These are phyloP conservation scores for Gossypium raimondii DNA, from an alignment of 345 rosid species.

Conservation along the genomic window DNA sequence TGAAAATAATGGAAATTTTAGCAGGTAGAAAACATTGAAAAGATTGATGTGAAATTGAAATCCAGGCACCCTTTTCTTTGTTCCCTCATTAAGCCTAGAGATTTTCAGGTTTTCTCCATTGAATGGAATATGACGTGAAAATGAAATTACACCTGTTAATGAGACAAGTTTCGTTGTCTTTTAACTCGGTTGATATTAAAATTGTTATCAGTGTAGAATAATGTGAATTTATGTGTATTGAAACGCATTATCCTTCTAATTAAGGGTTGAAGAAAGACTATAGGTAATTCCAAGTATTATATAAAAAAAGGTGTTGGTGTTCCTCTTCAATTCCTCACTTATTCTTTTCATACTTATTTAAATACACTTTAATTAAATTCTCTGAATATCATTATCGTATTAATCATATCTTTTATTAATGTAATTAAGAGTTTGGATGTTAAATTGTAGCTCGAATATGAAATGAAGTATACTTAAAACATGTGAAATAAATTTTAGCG, in stretches of 20 bases:
- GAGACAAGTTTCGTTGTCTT: not conserved
- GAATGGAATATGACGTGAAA: conserved; percentile 23
- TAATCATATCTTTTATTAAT: no score
- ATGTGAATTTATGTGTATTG: rapidly evolving
- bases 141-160: conserved; percentile 17
- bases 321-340: no score
- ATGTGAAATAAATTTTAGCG: no score
- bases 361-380: no score
- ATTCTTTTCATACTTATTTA: no score
- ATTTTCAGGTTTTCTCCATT: not conserved
- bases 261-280: rapidly evolving
- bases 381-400: no score
- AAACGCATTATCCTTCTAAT: rapidly evolving
- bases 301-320: no score
- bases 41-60: conserved; percentile 26
- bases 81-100: conserved; percentile 11
- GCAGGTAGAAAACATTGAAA: conserved; percentile 17
- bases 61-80: not conserved
- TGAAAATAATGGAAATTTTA: conserved; percentile 1
- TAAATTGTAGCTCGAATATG: no score
- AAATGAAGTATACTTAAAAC: no score
- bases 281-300: rapidly evolving
- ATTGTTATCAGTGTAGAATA: rapidly evolving
- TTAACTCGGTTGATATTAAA: rapidly evolving
- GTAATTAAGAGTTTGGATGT: no score